Evolutionary conservation across 2,329 filamentous ascomycete genomes (phyloP).

Genomic region (Aureobasidium mangrovei): DNA sequence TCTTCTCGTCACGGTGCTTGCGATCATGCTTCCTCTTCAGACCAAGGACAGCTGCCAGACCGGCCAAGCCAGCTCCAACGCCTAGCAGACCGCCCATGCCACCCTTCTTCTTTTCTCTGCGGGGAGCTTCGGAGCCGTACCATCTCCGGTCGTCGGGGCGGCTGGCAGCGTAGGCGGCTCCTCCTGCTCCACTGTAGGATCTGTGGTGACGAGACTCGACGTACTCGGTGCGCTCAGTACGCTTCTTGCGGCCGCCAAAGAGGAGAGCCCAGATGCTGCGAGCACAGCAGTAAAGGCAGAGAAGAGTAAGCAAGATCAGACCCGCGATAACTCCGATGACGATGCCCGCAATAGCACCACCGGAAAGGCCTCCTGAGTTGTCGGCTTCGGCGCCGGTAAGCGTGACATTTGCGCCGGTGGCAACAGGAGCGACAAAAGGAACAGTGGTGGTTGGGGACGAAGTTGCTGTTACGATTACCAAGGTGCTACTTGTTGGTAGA

Average conservation of each 20-base stretch:
- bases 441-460: constrained; percentile 38
- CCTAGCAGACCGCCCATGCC: constrained; percentile 29
- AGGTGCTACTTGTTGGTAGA: constrained; percentile 45
- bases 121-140: constrained; percentile 36
- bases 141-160: constrained; percentile 34
- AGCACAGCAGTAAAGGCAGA: constrained; percentile 65
- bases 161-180: constrained; percentile 30
- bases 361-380: constrained; percentile 44
- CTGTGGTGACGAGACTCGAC: constrained; percentile 53
- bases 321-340: constrained; percentile 65
- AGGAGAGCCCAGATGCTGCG: constrained; percentile 48
- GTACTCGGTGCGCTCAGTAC: constrained; percentile 47
- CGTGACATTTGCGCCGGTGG: constrained; percentile 41
- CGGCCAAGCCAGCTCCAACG: constrained; percentile 35
- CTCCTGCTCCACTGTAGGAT: constrained; percentile 48
- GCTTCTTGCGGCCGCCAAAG: constrained; percentile 47
- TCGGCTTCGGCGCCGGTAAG: constrained; percentile 27
- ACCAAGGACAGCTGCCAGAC: constrained; percentile 36
- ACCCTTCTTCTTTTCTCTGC: constrained; percentile 28
- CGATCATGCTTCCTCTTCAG: constrained; percentile 34
- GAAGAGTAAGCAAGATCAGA: constrained; percentile 55
- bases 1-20: constrained; percentile 35
- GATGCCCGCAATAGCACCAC: constrained; percentile 70
- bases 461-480: constrained; percentile 43
- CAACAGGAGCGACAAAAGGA: constrained; percentile 44